phyloP scores from a whole-genome alignment of 2,329 filamentous ascomycete genomes.

The Cladophialophora chaetospira region DNA sequence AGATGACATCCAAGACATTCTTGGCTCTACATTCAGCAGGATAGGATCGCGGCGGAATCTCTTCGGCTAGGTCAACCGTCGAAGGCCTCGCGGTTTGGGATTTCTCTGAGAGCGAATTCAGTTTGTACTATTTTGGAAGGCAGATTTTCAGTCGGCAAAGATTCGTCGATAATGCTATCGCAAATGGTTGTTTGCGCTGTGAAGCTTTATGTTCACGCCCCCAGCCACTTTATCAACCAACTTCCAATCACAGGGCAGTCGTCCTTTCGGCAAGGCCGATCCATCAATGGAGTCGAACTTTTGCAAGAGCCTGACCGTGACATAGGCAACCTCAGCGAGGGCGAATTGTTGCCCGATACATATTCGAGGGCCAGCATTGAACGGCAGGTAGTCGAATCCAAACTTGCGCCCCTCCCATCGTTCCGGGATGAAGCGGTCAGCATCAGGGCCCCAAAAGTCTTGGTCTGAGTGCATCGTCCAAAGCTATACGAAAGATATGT shows the following conservation, averaged over 20 bases:
- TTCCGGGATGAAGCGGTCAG: conserved; percentile 62
- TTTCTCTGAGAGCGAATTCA: too few relatives aligned
- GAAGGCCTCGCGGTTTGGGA: too few relatives aligned
- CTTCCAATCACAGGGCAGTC: conserved; percentile 26
- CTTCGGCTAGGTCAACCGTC: too few relatives aligned
- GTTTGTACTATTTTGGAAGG: too few relatives aligned
- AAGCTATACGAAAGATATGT: not conserved
- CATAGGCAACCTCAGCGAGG: conserved; percentile 68
- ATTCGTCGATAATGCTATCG: too few relatives aligned
- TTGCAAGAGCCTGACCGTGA: conserved; percentile 71
- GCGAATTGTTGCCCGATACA: conserved; percentile 67
- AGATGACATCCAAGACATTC: too few relatives aligned
- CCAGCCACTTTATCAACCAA: conserved; percentile 24
- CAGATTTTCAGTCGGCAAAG: too few relatives aligned
- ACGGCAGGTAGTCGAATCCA: conserved; percentile 59
- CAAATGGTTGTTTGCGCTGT: too few relatives aligned
- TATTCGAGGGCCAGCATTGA: conserved; percentile 30
- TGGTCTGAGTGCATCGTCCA: conserved; percentile 50
- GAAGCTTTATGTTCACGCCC: conserved; percentile 25
- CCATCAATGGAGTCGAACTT: conserved; percentile 21
- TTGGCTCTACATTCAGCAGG: too few relatives aligned
- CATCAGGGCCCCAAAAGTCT: conserved; percentile 30
- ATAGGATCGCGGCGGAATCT: too few relatives aligned
- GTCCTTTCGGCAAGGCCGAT: conserved; percentile 25
- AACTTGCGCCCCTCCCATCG: conserved; percentile 70